Evolutionary conservation across 2,329 filamentous ascomycete species (phyloP), one percentile per base, ranked within the genome.

Genomic region (Colletotrichum viniferum): DNA sequence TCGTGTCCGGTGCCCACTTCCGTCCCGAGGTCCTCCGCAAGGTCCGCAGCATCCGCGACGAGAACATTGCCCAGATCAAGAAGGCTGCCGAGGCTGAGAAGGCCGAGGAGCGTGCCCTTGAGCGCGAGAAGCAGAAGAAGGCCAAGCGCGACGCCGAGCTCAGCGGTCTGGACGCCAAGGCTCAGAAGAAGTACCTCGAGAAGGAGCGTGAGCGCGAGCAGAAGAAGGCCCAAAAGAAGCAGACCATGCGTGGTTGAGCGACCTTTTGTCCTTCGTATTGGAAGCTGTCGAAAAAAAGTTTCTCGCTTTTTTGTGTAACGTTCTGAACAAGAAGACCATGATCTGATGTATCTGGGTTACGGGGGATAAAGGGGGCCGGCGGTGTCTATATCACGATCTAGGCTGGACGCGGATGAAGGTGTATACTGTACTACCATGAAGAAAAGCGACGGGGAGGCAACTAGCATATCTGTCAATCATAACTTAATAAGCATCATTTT

Each of bases 21-120:
- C 95, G 97, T 14, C 92, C 95, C 48, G 95, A 98, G 88, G 96
- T 98, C 38, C 87, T 94, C 83, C 95, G 95, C 84, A 98, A 97
- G 88, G 90, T 99, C 79, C 92, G 92, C 81, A 88, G 88, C 77
- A 93, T 93, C 38, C 95, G 97, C 78, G 96, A 98, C 58, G 93
- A 95, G 72, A 93, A 95, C 81, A 91, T 94, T 80, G 90, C 91
- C 82, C 94, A 94, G 87, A 92, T 99, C 81, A 92, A 94, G 84
- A 96, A 94, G 86, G 87, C 91, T 0, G 92, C 93, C 69, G 95
- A 98, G 78, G 95, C 95, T 76, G 90, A 92, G 81, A 95, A 95
- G 88, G 94, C 92, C 82, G 94, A 96, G 86, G 94, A 96, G 88
- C 89, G 95, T 28, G 90, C 92, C 62, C 80, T 89, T 24, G 93